A percentile compares a stretch with the other conserved stretches of the same genome.
Conservation (phyloP, 176 grass and related monocot species). For the Guadua angustifolia region DNA sequence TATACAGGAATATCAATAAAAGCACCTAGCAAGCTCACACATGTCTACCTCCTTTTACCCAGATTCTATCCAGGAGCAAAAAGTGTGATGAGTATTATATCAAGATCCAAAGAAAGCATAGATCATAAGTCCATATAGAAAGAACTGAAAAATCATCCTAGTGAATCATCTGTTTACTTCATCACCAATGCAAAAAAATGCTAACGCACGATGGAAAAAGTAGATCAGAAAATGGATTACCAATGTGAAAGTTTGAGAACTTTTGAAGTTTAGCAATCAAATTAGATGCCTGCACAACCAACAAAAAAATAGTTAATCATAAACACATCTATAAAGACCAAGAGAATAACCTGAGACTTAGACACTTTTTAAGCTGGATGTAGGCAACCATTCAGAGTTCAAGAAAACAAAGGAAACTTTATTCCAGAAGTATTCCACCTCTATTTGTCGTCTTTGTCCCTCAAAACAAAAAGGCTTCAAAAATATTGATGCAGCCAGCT, state of each 20-base stretch:
- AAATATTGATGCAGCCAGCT: constrained; percentile 79
- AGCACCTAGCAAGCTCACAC: not conserved
- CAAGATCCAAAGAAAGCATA: constrained; percentile 28
- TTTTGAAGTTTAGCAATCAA: constrained; percentile 69
- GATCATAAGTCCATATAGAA: constrained; percentile 8
- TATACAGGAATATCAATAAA: not conserved
- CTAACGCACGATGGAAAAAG: constrained; percentile 9
- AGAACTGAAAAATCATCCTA: not conserved
- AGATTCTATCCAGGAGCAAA: constrained; percentile 22
- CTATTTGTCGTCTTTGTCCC: constrained; percentile 79
- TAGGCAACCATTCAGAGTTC: constrained; percentile 13
- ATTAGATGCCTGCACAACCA: constrained; percentile 67
- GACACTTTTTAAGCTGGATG: not conserved
- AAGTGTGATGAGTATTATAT: not conserved
- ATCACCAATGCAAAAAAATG: not conserved
- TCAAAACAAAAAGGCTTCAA: constrained; percentile 94
- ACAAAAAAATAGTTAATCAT: constrained; percentile 6
- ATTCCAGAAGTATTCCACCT: constrained; percentile 55
- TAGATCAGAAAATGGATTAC: constrained; percentile 47
- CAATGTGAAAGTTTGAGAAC: constrained; percentile 82
- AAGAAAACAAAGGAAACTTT: constrained; percentile 22
- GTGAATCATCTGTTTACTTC: constrained; percentile 5
- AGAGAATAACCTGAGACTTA: not conserved
- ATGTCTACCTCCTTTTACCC: constrained; percentile 1
- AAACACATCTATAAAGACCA: constrained; percentile 15